phyloP scores from a whole-genome alignment of 2,329 filamentous ascomycete species.

The Hypoxylon sp. region DNA sequence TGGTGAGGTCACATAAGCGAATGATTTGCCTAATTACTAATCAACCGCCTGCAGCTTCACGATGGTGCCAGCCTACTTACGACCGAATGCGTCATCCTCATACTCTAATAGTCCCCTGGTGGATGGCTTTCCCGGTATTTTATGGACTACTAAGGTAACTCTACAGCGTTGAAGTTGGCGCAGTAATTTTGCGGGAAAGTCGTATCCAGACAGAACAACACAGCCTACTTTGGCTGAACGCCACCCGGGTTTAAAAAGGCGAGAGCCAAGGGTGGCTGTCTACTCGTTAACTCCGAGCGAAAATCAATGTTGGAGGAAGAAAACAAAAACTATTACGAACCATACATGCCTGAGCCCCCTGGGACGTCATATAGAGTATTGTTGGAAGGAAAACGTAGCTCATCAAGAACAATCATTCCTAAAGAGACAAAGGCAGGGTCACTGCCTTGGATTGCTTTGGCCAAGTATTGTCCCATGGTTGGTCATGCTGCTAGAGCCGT shows the following conservation, averaged over 20 bases:
- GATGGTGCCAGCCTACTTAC: background rate
- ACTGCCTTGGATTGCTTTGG: background rate
- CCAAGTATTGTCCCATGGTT: background rate
- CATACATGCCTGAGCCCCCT: background rate
- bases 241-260: background rate
- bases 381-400: background rate
- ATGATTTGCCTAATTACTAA: background rate
- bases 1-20: background rate
- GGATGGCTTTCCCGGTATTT: background rate
- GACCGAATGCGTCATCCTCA: background rate
- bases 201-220: background rate
- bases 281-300: background rate
- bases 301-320: background rate
- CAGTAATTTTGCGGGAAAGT: background rate
- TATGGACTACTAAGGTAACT: background rate
- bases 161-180: background rate
- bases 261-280: background rate
- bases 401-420: background rate
- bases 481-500: background rate
- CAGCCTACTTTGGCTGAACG: slow-evolving; percentile 5
- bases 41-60: background rate
- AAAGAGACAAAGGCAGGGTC: background rate
- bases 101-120: slow-evolving; percentile 1
- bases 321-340: background rate
- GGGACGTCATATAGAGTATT: background rate